Evolutionary conservation across 1,284 basidiomycete genomes (phyloP), one percentile per base, ranked within the genome.

Genomic region (Phellinidium pouzarii): DNA sequence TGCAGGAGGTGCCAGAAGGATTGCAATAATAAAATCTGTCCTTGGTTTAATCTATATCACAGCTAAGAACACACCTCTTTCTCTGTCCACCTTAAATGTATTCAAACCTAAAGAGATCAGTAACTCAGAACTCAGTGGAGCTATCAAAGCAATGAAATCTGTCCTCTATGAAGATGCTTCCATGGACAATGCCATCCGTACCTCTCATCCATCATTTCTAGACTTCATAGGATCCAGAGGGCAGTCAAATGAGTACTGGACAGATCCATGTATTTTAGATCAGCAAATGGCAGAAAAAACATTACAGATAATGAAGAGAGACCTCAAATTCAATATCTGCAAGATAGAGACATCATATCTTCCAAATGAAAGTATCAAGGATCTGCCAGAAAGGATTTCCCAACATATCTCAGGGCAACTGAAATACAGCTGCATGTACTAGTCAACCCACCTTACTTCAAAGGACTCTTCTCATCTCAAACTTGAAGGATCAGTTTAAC

Each of bases 321-420:
- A 63, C 12, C 67, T 76, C 20, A 54, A 62, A 25, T 71, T 68
- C 58, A 69, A 67, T 50, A 66, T 71, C 5, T 66, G 63, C 44
- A 37, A 56, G 7, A 46, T 69, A 3, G 48, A 61, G 36, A 60
- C 63, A 0, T 69, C 69, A 3, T 57, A 65, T 38, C 1, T 52
- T 9, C 50, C 26, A 11, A 67, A 69, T 44, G 7, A 12, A 7
- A 54, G 65, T 9, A 40, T 69, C 4, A 42, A 47, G 0, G 61
- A 61, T 40, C 47, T 64, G 5, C 14, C 27, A 22, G n/a, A 42
- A 7, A 38, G 38, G 7, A 26, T 50, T 9, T 14, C 8, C 22
- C 6, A 9, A 14, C 3, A n/a, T 20, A 50, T 50, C 17, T 12
- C 38, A 17, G 26, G 8, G 17, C 17, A 41, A 11, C 41, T 50